These are phyloP conservation scores for Eucalyptus marginata DNA, from an alignment of 345 rosid species.

Conservation along the genomic window DNA sequence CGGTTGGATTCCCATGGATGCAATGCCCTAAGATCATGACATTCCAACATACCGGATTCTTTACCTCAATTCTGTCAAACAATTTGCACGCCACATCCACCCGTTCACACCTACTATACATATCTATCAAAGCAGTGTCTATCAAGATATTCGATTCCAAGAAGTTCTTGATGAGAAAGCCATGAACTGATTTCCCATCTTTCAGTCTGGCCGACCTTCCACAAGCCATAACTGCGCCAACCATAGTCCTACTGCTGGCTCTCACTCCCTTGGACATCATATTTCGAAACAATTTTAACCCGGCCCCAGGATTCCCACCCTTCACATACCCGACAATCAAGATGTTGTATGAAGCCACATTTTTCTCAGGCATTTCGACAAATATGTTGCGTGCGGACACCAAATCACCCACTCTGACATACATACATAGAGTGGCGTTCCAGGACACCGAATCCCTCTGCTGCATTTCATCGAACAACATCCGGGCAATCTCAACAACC, in stretches of 20 bases:
- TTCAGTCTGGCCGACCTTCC: conserved; percentile 50
- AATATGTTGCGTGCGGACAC: conserved; percentile 33
- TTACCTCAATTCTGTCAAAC: conserved; percentile 22
- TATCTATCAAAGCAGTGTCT: conserved; percentile 41
- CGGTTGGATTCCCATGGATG: conserved; percentile 55
- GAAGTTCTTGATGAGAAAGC: conserved; percentile 18
- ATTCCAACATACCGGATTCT: conserved; percentile 57
- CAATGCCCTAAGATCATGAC: conserved; percentile 75
- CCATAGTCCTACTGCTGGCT: conserved; percentile 31
- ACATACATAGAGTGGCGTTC: conserved; percentile 26
- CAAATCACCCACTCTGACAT: conserved; percentile 13
- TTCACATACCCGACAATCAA: conserved; percentile 42
- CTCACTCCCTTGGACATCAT: conserved; percentile 27
- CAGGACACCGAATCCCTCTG: conserved; percentile 39
- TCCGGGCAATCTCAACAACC: conserved; percentile 15
- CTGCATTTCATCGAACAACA: conserved; percentile 41
- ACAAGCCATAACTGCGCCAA: conserved; percentile 35
- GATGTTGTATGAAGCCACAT: conserved; percentile 46
- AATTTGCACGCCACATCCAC: conserved; percentile 37
- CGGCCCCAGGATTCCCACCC: conserved; percentile 40
- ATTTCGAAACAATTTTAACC: conserved; percentile 45
- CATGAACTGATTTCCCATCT: conserved; percentile 73
- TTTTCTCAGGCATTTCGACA: conserved; percentile 31
- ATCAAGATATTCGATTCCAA: conserved; percentile 12
- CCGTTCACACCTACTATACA: conserved; percentile 53